Percentiles rank a stretch among this genome's conserved stretches.
Evolutionary conservation across 768 basidiomycete genomes (phyloP).

Genomic region (Lactarius pseudohatsudake): DNA sequence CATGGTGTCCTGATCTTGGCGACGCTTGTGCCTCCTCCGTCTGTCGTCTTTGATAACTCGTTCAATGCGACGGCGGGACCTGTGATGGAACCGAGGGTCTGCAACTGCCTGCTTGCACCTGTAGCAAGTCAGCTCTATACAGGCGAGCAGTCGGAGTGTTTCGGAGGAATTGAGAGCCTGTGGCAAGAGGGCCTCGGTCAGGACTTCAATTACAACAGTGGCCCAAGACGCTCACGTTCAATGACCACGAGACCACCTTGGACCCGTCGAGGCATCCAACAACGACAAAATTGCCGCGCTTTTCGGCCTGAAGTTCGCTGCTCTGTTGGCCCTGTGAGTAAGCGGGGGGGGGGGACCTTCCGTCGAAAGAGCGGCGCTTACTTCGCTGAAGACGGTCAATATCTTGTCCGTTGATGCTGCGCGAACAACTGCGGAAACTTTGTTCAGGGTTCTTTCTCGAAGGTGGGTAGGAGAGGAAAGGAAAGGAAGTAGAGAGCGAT

Average conservation of each 20-base stretch:
- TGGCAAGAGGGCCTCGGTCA: constrained; percentile 7
- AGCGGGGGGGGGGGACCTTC: constrained; percentile 24
- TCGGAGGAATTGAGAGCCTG: constrained; percentile 83
- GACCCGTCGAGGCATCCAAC: constrained; percentile 73
- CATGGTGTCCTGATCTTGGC: constrained; percentile 83
- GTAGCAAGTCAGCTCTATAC: constrained; percentile 84
- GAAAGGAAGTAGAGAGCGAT: neutral
- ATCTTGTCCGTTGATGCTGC: constrained; percentile 64
- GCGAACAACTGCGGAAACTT: constrained; percentile 52
- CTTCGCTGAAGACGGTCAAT: constrained; percentile 70
- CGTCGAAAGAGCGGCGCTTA: constrained; percentile 35
- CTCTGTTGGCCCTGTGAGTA: constrained; percentile 39
- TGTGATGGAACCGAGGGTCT: constrained; percentile 66
- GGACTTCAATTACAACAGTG: constrained; percentile 3
- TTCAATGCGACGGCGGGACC: constrained; percentile 69
- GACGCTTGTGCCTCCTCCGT: constrained; percentile 73
- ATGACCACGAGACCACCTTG: constrained; percentile 80
- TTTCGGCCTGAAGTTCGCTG: constrained; percentile 79
- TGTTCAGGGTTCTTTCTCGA: neutral
- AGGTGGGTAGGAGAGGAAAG: neutral
- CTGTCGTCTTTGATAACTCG: constrained; percentile 85
- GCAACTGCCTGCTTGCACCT: constrained; percentile 65
- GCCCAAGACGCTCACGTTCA: constrained; percentile 57
- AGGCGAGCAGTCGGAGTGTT: constrained; percentile 76
- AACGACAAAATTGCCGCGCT: constrained; percentile 85